Percentiles rank a stretch among this genome's conserved stretches.
Conservation (phyloP, 257 asterid species). For the Solanum etuberosum region DNA sequence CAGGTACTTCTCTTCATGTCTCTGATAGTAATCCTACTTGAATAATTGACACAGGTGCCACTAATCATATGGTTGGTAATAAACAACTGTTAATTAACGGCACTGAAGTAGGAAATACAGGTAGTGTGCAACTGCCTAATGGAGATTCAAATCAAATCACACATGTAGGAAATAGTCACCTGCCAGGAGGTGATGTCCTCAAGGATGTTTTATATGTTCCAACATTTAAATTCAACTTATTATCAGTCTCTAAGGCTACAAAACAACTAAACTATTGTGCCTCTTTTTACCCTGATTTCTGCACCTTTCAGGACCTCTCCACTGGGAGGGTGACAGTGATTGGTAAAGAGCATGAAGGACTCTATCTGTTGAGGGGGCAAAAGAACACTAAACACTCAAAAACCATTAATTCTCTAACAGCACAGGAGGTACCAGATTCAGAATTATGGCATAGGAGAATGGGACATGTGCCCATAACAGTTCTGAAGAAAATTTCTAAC, state of each 20-base stretch:
- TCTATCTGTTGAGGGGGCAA: not conserved
- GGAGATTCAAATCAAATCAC: not conserved
- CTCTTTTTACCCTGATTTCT: not conserved
- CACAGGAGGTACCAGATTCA: not conserved
- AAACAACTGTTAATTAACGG: too few relatives aligned
- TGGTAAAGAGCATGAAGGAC: not conserved
- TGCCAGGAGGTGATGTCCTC: not conserved
- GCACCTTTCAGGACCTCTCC: not conserved
- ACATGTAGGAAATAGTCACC: not conserved
- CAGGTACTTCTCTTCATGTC: not conserved
- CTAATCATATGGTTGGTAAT: not conserved
- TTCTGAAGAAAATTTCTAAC: too few relatives aligned
- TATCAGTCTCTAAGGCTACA: not conserved
- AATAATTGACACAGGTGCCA: not conserved
- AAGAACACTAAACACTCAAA: not conserved
- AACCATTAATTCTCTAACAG: not conserved
- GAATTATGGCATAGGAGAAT: not conserved
- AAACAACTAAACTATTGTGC: not conserved
- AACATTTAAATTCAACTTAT: too few relatives aligned
- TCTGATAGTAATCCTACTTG: not conserved
- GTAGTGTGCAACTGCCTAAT: not conserved
- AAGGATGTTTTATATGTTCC: not conserved
- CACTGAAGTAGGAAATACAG: not conserved
- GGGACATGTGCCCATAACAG: not conserved
- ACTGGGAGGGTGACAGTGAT: not conserved